phyloP scores from a whole-genome alignment of 495 filamentous ascomycete genomes.

The Penicillium diatomitis region DNA sequence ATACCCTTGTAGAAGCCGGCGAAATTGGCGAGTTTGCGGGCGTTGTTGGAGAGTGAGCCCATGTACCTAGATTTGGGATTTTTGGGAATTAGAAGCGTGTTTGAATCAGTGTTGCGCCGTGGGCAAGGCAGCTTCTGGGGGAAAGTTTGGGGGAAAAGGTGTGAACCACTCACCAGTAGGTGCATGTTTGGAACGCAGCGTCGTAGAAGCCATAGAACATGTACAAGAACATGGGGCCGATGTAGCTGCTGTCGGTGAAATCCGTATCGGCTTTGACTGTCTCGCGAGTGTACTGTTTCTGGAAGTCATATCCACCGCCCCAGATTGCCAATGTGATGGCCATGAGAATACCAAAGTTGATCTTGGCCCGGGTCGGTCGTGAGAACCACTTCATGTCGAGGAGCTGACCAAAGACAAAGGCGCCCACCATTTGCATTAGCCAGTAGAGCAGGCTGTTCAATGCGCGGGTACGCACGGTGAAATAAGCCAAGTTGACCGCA shows the following conservation, averaged over 20 bases:
- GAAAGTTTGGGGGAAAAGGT: background rate
- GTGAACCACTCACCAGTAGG: slow-evolving; percentile 63
- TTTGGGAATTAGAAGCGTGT: background rate
- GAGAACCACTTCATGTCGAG: slow-evolving; percentile 58
- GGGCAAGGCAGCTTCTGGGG: background rate
- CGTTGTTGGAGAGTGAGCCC: slow-evolving; percentile 85
- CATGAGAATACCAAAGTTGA: slow-evolving; percentile 55
- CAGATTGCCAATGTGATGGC: slow-evolving; percentile 73
- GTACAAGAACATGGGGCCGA: slow-evolving; percentile 83
- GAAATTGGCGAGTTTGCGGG: slow-evolving; percentile 85
- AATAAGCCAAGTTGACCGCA: slow-evolving; percentile 53
- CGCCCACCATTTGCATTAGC: slow-evolving; percentile 78
- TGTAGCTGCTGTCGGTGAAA: slow-evolving; percentile 57
- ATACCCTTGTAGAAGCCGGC: slow-evolving; percentile 97
- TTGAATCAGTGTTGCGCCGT: background rate
- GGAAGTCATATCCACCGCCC: slow-evolving; percentile 80
- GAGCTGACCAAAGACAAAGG: slow-evolving; percentile 64
- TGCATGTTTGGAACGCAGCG: slow-evolving; percentile 73
- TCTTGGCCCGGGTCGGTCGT: slow-evolving; percentile 67
- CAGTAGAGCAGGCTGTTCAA: slow-evolving; percentile 85
- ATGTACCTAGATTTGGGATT: slow-evolving; percentile 56
- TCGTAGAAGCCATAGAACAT: slow-evolving; percentile 93
- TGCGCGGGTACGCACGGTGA: slow-evolving; percentile 72
- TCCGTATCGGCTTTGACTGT: slow-evolving; percentile 43
- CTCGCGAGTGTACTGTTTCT: slow-evolving; percentile 53